phyloP scores from a whole-genome alignment of 2,329 filamentous ascomycete genomes.

The Mycogone perniciosa region DNA sequence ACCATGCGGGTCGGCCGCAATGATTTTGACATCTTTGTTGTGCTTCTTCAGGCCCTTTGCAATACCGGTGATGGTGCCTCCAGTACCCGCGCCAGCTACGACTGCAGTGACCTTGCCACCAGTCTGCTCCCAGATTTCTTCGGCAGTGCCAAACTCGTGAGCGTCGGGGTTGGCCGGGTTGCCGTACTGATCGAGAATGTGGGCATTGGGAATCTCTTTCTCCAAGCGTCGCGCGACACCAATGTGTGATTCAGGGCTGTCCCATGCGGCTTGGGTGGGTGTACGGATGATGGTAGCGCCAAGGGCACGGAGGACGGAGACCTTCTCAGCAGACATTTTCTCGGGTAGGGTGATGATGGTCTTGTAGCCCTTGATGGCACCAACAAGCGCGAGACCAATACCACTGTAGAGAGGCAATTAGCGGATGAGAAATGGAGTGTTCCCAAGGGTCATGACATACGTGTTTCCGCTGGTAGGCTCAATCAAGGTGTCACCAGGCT shows the following conservation, averaged over 20 bases:
- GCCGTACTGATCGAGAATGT: slow-evolving; percentile 94
- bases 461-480: slow-evolving; percentile 98
- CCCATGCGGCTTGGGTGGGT: slow-evolving; percentile 90
- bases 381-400: slow-evolving; percentile 90
- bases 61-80: slow-evolving; percentile 89
- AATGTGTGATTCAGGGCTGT: slow-evolving; percentile 93
- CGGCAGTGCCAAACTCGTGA: slow-evolving; percentile 88
- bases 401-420: slow-evolving; percentile 44
- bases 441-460: slow-evolving; percentile 30
- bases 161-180: slow-evolving; percentile 89
- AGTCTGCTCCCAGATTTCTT: slow-evolving; percentile 94
- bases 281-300: slow-evolving; percentile 97
- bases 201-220: slow-evolving; percentile 93
- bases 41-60: slow-evolving; percentile 83
- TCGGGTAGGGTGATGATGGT: slow-evolving; percentile 98
- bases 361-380: slow-evolving; percentile 94
- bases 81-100: slow-evolving; percentile 89
- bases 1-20: slow-evolving; percentile 87
- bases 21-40: slow-evolving; percentile 75
- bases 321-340: slow-evolving; percentile 99
- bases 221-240: slow-evolving; percentile 84
- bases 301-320: slow-evolving; percentile 85
- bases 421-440: not conserved
- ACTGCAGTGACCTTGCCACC: slow-evolving; percentile 74
- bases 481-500: slow-evolving; percentile 93